Evolutionary conservation across 257 asterid species (phyloP).

Genomic region (Solanum appendiculatum): DNA sequence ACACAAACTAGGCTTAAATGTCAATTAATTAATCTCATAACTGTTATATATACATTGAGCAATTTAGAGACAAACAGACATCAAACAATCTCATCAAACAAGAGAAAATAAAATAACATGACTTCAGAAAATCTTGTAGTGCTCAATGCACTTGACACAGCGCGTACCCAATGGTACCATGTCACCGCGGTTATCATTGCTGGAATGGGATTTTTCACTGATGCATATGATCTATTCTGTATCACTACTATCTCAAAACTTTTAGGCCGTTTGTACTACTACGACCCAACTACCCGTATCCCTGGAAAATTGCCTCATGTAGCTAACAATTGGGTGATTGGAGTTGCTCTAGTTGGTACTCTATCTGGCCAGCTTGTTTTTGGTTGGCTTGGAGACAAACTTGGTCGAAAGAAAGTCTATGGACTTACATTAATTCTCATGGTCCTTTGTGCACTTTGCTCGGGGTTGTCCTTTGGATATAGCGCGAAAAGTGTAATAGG

Average conservation of each 20-base stretch:
- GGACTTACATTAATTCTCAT: conserved; percentile 32
- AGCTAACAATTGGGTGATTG: conserved; percentile 27
- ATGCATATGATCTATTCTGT: conserved; percentile 57
- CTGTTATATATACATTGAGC: not conserved
- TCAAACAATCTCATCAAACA: not conserved
- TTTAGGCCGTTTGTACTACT: conserved; percentile 55
- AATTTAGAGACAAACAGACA: not conserved
- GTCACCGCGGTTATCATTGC: conserved; percentile 59
- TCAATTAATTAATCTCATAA: not conserved
- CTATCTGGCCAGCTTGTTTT: conserved; percentile 35
- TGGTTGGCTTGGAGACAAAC: conserved; percentile 41
- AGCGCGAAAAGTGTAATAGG: conserved; percentile 27
- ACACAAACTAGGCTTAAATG: not conserved
- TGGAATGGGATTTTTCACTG: conserved; percentile 76
- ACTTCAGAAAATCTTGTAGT: conserved; percentile 32
- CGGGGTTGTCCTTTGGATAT: conserved; percentile 31
- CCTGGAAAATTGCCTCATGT: conserved; percentile 25
- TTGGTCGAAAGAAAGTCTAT: conserved; percentile 34
- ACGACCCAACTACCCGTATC: conserved; percentile 3
- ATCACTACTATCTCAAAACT: conserved; percentile 22
- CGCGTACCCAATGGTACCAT: conserved; percentile 52
- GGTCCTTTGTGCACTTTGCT: conserved; percentile 31
- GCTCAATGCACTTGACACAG: conserved; percentile 54
- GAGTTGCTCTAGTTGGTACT: conserved; percentile 39
- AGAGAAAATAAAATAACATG: conserved; percentile 8